Conservation (phyloP, 2,329 filamentous ascomycete genomes). For the Fusarium cyanostomum region DNA sequence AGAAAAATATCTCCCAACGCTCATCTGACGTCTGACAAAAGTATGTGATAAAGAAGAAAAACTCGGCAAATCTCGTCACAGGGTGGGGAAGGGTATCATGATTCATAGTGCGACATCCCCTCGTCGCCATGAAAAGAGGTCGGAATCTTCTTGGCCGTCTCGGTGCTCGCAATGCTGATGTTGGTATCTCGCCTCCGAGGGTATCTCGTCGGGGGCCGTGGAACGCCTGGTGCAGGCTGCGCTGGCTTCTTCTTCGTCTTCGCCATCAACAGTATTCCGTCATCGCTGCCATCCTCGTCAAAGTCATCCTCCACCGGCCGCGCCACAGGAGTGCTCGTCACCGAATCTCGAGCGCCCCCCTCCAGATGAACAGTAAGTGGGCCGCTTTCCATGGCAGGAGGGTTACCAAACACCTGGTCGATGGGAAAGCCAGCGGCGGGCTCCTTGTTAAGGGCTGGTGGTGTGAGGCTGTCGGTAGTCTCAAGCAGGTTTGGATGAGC, state of each 20-base stretch:
- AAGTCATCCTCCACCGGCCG: constrained; percentile 53
- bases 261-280: constrained; percentile 64
- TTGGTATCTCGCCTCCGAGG: constrained; percentile 66
- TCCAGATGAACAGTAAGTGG: constrained; percentile 45
- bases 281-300: constrained; percentile 62
- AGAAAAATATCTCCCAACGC: constrained; percentile 23
- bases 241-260: constrained; percentile 58
- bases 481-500: constrained; percentile 57
- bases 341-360: constrained; percentile 28
- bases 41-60: constrained; percentile 27
- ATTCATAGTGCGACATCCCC: constrained; percentile 39
- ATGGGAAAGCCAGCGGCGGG: constrained; percentile 58
- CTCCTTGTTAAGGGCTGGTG: constrained; percentile 61
- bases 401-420: constrained; percentile 50
- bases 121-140: constrained; percentile 49
- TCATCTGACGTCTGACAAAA: constrained; percentile 29
- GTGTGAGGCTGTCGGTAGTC: constrained; percentile 64
- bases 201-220: constrained; percentile 46
- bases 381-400: constrained; percentile 47
- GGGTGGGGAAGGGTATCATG: constrained; percentile 39
- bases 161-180: constrained; percentile 68
- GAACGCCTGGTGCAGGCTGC: constrained; percentile 18
- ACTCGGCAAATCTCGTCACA: constrained; percentile 25
- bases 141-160: constrained; percentile 68
- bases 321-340: constrained; percentile 42